A percentile compares a stretch with the other conserved stretches of the same genome.
phyloP scores from a whole-genome alignment of 1,139 yeast genomes.

The Candida dubliniensis region DNA sequence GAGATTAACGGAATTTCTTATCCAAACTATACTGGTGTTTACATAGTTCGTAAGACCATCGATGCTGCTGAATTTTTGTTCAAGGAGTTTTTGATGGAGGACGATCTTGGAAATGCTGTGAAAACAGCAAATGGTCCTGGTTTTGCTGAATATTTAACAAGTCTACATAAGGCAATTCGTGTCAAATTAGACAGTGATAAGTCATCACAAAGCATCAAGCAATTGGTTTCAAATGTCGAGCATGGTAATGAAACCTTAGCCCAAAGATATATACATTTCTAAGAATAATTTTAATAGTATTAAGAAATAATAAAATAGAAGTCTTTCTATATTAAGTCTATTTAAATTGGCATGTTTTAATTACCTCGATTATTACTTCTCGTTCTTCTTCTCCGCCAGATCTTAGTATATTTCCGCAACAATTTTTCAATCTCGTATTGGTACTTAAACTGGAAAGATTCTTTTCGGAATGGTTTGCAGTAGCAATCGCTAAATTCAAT shows the following conservation, averaged over 20 bases:
- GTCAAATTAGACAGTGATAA: constrained; percentile 53
- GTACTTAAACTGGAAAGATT: constrained; percentile 13
- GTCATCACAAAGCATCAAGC: constrained; percentile 31
- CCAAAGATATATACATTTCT: constrained; percentile 42
- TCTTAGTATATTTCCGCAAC: constrained; percentile 18
- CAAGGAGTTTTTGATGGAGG: constrained; percentile 69
- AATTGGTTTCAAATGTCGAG: constrained; percentile 30
- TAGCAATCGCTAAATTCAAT: constrained; percentile 30
- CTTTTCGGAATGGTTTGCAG: constrained; percentile 15
- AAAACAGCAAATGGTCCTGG: constrained; percentile 46
- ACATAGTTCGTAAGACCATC: constrained; percentile 62
- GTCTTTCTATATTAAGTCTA: neutral
- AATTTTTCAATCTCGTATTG: constrained; percentile 19
- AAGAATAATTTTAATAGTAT: constrained; percentile 6
- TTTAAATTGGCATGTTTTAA: constrained; percentile 19
- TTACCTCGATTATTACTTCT: constrained; percentile 22
- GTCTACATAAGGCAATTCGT: constrained; percentile 60
- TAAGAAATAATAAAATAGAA: neutral
- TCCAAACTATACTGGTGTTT: constrained; percentile 45
- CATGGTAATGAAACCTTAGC: constrained; percentile 35
- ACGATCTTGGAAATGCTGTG: constrained; percentile 39
- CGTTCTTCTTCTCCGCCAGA: constrained; percentile 18
- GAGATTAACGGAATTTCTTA: constrained; percentile 35
- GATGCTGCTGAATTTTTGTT: constrained; percentile 65
- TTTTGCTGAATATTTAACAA: constrained; percentile 60